These are phyloP conservation scores for Candida sp. DNA, from an alignment of 1,139 yeast genomes.

Conservation along the genomic window DNA sequence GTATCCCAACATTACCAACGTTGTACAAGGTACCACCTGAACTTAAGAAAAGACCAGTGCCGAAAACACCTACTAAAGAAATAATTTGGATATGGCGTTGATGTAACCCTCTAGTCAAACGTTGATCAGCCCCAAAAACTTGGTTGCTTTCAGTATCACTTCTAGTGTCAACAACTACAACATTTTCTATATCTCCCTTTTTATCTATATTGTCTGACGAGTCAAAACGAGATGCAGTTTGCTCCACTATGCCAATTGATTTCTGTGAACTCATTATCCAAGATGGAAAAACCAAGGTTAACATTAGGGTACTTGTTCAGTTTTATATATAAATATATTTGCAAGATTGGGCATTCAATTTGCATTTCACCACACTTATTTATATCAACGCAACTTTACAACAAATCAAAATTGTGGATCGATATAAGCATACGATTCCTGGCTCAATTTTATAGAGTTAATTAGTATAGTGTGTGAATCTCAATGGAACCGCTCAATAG, in stretches of 20 bases:
- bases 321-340: no score
- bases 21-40: conserved; percentile 17
- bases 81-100: conserved; percentile 24
- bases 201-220: neutral
- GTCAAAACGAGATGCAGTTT: neutral
- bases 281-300: no score
- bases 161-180: neutral
- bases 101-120: neutral
- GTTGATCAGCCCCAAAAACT: neutral
- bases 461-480: no score
- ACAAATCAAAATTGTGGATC: no score
- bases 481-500: no score
- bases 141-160: neutral
- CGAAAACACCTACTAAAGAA: conserved; percentile 26
- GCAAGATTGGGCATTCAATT: neutral
- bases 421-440: no score
- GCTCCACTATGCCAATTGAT: neutral
- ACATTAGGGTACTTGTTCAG: no score
- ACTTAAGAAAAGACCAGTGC: conserved; percentile 22
- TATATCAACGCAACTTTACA: no score
- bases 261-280: no score
- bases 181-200: neutral
- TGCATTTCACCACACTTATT: neutral
- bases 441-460: no score
- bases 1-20: conserved; percentile 19